Conservation (phyloP, 148 eudicot genomes). For the Suaeda aralocaspica region DNA sequence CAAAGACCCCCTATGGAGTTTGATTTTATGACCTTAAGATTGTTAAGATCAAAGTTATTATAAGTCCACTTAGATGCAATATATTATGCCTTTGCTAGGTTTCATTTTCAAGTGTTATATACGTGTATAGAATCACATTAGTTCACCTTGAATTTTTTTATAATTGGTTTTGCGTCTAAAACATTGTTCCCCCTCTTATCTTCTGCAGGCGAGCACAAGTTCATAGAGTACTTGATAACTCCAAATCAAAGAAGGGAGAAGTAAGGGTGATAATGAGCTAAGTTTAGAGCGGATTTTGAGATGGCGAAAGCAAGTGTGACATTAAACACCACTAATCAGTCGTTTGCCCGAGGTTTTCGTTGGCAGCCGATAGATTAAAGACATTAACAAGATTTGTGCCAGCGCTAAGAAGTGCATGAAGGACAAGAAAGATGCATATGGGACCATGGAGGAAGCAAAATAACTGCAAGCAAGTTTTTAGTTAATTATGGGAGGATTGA, state of each 20-base stretch:
- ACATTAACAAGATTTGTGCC: constrained; percentile 48
- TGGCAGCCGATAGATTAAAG: constrained; percentile 60
- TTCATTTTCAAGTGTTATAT: too few species aligned
- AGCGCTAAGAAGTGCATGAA: constrained; percentile 88
- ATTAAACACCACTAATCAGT: constrained; percentile 55
- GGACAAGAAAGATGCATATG: constrained; percentile 87
- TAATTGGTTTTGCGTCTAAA: too few species aligned
- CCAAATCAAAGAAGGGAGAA: constrained; percentile 52
- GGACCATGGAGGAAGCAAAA: constrained; percentile 91
- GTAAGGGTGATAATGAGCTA: constrained; percentile 63
- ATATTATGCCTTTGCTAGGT: neutral
- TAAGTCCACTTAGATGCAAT: too few species aligned
- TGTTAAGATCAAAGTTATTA: too few species aligned
- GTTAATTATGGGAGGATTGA: constrained; percentile 36
- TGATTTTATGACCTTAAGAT: too few species aligned
- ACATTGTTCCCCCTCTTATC: neutral
- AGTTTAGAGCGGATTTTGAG: constrained; percentile 81
- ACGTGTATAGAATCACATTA: too few species aligned
- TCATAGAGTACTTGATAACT: constrained; percentile 58
- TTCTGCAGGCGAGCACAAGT: constrained; percentile 71
- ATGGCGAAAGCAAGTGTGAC: constrained; percentile 77
- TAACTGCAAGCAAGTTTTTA: constrained; percentile 76
- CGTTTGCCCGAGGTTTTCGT: constrained; percentile 74
- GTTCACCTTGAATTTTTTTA: too few species aligned
- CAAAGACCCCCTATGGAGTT: too few species aligned